Evolutionary conservation across 1,284 basidiomycete species (phyloP), one percentile per base, ranked within the genome.

Genomic region (Volvariella volvacea): DNA sequence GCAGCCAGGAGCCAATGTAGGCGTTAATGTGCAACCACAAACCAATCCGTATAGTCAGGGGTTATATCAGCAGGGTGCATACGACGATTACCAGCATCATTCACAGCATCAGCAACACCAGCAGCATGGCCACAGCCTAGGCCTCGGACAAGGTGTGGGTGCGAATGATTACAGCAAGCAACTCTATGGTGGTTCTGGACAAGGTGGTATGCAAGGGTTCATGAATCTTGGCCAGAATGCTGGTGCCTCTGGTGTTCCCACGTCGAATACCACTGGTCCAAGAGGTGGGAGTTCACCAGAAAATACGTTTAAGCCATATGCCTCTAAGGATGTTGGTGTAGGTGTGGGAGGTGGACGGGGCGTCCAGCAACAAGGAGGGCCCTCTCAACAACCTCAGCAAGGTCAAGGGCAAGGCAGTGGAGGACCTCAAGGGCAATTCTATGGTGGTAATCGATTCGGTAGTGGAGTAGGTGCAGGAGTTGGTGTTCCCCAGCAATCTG

Each of bases 251-350:
- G 79, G 58, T 58, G 74, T 25, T 55, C 67, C 55, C 2, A 45
- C 58, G 1, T 61, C 62, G 14, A 62, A 61, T 42, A 52, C 55
- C 19, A 59, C 62, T 45, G 70, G 66, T 12, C 65, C 62, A 15
- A 56, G 67, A 19, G 67, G 67, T 15, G 72, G 67, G 37, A 66
- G 68, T 4, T 86, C 83, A 4, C 84, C 85, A 1, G 84, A 88
- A 60, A 66, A 78, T 9, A 65, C 80, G 9, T 88, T 85, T 63
- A 88, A 88, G 58, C 79, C 80, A 8, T 87, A 87, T 54, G 76
- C 74, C 22, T 64, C 69, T 12, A 86, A 86, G 65, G 84, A 85
- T 48, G 74, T 76, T 25, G 65, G 73, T 2, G 63, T 68, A 9
- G 68, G 70, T 21, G 72, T 71, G 31, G 62, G 58, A 20, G 59